phyloP scores from a whole-genome alignment of 371 early-diverging fungal species.

The Syncephalastrum racemosum region DNA sequence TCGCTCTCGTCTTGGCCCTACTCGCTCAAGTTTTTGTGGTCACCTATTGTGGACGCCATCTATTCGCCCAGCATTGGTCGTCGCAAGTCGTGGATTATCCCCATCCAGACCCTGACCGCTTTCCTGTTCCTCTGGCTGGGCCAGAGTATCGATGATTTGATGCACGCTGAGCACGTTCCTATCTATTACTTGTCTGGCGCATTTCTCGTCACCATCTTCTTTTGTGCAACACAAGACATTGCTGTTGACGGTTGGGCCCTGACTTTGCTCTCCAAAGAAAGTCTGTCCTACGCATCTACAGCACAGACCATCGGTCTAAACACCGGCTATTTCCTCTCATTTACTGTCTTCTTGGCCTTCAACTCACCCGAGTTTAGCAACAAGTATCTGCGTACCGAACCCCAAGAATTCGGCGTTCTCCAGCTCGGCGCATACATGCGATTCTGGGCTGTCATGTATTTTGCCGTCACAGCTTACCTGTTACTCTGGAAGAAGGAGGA shows the following conservation, averaged over 20 bases:
- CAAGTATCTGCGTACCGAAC: conserved; percentile 79
- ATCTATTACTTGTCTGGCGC: conserved; percentile 68
- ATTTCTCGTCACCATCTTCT: conserved; percentile 80
- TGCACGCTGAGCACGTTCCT: conserved; percentile 62
- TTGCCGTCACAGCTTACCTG: conserved; percentile 82
- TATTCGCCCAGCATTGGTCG: conserved; percentile 83
- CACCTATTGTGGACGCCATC: conserved; percentile 92
- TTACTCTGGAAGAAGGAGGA: conserved; percentile 78
- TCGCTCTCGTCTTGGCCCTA: conserved; percentile 95
- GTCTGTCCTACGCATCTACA: conserved; percentile 86
- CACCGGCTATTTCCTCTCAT: conserved; percentile 92
- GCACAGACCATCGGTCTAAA: conserved; percentile 97
- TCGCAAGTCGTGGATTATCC: conserved; percentile 98
- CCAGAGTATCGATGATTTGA: conserved; percentile 68
- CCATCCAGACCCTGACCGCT: conserved; percentile 87
- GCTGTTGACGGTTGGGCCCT: conserved; percentile 98
- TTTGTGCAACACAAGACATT: conserved; percentile 98
- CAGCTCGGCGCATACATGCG: conserved; percentile 83
- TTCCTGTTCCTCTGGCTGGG: conserved; percentile 79
- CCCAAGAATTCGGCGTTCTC: conserved; percentile 73
- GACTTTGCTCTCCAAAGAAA: conserved; percentile 86
- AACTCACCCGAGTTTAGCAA: conserved; percentile 94
- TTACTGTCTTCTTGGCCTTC: conserved; percentile 94
- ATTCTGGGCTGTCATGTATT: conserved; percentile 91
- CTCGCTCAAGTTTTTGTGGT: conserved; percentile 90